Percentiles rank a stretch among this genome's conserved stretches.
phyloP scores from a whole-genome alignment of 306 rosid genomes.

The Prunus kanzakura region DNA sequence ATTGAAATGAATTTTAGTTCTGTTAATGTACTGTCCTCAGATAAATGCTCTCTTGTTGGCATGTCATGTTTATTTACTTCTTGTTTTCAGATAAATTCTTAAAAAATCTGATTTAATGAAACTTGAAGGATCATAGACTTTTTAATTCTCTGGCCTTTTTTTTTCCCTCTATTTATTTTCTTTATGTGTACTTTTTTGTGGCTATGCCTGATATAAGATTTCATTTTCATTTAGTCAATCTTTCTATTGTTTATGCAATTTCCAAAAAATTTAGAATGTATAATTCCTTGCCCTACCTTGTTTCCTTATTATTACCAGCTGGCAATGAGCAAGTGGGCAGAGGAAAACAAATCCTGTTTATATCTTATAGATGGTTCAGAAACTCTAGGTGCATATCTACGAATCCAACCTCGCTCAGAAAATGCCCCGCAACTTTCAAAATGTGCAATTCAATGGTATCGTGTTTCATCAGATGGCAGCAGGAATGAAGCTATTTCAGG shows the following conservation, averaged over 20 bases:
- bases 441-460: slow-evolving; percentile 90
- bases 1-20: background rate
- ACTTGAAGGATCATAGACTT: background rate
- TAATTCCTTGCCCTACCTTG: background rate
- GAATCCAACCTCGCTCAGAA: slow-evolving; percentile 57
- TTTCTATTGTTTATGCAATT: background rate
- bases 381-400: slow-evolving; percentile 66
- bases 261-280: background rate
- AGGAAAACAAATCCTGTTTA: slow-evolving; percentile 53
- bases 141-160: background rate
- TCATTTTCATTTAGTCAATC: background rate
- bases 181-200: background rate
- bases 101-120: background rate
- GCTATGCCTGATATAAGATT: background rate
- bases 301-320: slow-evolving; percentile 46
- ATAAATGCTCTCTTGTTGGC: background rate
- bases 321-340: slow-evolving; percentile 74
- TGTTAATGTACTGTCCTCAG: background rate
- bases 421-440: slow-evolving; percentile 56
- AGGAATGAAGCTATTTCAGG: slow-evolving; percentile 88
- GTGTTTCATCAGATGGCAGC: slow-evolving; percentile 78
- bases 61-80: background rate
- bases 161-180: no score
- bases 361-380: slow-evolving; percentile 71
- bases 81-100: background rate